A percentile compares a stretch with the other conserved stretches of the same genome.
Evolutionary conservation across 2,329 filamentous ascomycete genomes (phyloP).

Genomic region (Fusarium sp.): DNA sequence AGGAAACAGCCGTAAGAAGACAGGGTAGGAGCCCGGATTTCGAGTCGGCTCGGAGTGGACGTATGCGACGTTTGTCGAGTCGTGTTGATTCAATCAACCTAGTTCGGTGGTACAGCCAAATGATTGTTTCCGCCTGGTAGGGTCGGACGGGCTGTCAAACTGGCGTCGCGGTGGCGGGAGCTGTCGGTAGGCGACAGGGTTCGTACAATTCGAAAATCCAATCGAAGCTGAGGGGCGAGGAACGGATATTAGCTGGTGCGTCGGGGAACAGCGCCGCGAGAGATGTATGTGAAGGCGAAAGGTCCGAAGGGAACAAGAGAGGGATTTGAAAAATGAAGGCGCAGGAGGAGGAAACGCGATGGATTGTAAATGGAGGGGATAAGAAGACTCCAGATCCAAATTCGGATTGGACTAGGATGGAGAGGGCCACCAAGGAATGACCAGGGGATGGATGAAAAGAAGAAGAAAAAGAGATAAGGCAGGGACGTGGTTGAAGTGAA

Average conservation of each 20-base stretch:
- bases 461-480: slow-evolving; percentile 28
- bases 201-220: slow-evolving; percentile 35
- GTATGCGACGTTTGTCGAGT: slow-evolving; percentile 26
- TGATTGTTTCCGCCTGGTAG: slow-evolving; percentile 34
- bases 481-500: slow-evolving; percentile 30
- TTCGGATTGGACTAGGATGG: slow-evolving; percentile 33
- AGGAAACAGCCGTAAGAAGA: not conserved
- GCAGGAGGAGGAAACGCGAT: slow-evolving; percentile 33
- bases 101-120: slow-evolving; percentile 29
- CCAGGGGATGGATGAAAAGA: slow-evolving; percentile 35
- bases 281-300: slow-evolving; percentile 19
- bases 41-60: slow-evolving; percentile 2
- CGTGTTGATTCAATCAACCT: slow-evolving; percentile 18
- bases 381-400: slow-evolving; percentile 35
- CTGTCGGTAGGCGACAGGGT: slow-evolving; percentile 36
- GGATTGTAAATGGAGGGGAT: slow-evolving; percentile 33
- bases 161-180: slow-evolving; percentile 36
- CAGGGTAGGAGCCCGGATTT: not conserved
- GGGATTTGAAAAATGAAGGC: slow-evolving; percentile 33
- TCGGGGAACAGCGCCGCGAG: slow-evolving; percentile 9
- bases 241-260: slow-evolving; percentile 26
- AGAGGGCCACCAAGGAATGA: slow-evolving; percentile 32
- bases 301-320: slow-evolving; percentile 19
- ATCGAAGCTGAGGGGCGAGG: slow-evolving; percentile 33
- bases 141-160: slow-evolving; percentile 36